Base-by-base conservation (phyloP, 208 protist species). In the Ichthyophonus hoferi region DNA sequence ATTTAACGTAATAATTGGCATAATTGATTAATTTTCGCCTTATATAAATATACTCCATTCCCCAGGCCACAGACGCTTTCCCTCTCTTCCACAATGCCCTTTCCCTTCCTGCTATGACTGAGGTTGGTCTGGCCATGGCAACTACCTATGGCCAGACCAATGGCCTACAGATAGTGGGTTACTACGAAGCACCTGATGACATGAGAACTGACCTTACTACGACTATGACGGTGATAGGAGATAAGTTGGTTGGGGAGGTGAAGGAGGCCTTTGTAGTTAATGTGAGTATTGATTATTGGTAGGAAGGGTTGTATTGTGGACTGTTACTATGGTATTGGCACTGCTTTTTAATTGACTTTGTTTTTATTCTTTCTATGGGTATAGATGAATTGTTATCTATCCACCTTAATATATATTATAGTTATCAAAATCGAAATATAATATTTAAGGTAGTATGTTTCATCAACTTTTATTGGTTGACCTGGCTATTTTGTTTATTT, bases 11-110 rank as follows among this genome's bases (percentile, higher is more conserved):
- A n/a, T n/a, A n/a, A n/a, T n/a, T n/a, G n/a, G n/a, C n/a, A n/a
- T n/a, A n/a, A n/a, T n/a, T n/a, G n/a, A n/a, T n/a, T n/a, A n/a
- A n/a, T n/a, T n/a, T n/a, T n/a, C n/a, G n/a, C n/a, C n/a, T n/a
- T n/a, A n/a, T n/a, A n/a, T n/a, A n/a, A n/a, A n/a, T n/a, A n/a
- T n/a, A n/a, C n/a, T n/a, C n/a, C n/a, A n/a, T n/a, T n/a, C n/a
- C n/a, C n/a, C 50, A 67, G 50, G 50, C 24, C 14, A 67, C 17
- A 0, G 81, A 85, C 38, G 81, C 81, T 7, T 0, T 85, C 0
- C 81, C 81, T 34, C 0, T 85, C 24, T 85, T 85, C 39, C 81
- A 85, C 81, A 85, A 17, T n/a, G 12, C n/a, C 14, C 40, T 85
- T n/a, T 42, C 38, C n/a, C 81, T 85, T 39, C 81, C 81, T 37